These are phyloP conservation scores for Leptomonas pyrrhocoris DNA, from an alignment of 208 protist genomes.

Conservation along the genomic window DNA sequence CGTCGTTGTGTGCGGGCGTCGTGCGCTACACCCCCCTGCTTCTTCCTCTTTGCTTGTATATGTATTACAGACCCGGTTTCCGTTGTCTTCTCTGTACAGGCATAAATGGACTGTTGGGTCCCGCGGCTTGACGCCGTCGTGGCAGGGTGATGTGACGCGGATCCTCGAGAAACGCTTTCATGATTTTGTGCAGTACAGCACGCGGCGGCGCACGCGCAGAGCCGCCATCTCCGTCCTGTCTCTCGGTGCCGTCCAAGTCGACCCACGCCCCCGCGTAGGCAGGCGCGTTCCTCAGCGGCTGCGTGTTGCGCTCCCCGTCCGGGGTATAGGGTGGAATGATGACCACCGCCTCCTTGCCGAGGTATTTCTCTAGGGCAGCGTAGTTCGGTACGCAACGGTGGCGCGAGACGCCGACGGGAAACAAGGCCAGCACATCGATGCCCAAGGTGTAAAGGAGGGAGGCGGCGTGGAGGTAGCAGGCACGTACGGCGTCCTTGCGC, in stretches of 20 bases:
- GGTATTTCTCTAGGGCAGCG: conserved; percentile 12
- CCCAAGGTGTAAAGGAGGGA: conserved; percentile 50
- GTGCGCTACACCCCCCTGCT: not conserved
- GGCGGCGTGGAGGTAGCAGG: conserved; percentile 83
- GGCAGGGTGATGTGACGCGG: conserved; percentile 42
- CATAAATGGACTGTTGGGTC: conserved; percentile 25
- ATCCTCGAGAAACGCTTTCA: conserved; percentile 60
- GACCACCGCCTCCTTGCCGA: conserved; percentile 12
- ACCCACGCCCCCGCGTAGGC: not conserved
- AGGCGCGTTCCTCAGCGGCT: not conserved
- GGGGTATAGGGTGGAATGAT: conserved; percentile 13
- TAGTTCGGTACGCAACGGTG: conserved; percentile 22
- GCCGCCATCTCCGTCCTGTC: not conserved
- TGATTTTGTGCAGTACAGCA: conserved; percentile 61
- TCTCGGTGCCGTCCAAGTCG: conserved; percentile 8
- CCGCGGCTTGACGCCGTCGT: conserved; percentile 18
- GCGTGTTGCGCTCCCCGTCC: conserved; percentile 12
- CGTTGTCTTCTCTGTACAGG: not conserved
- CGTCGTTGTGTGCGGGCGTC: too few species aligned
- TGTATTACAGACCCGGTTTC: not conserved
- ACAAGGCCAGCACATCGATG: conserved; percentile 57
- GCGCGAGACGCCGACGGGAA: conserved; percentile 53
- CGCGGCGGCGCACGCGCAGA: conserved; percentile 8
- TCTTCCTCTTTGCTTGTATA: not conserved
- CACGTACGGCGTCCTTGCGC: conserved; percentile 80